Percentiles rank a stretch among this genome's conserved stretches.
These are phyloP conservation scores for Penicillium mononematosum DNA, from an alignment of 495 filamentous ascomycete species.

Conservation along the genomic window DNA sequence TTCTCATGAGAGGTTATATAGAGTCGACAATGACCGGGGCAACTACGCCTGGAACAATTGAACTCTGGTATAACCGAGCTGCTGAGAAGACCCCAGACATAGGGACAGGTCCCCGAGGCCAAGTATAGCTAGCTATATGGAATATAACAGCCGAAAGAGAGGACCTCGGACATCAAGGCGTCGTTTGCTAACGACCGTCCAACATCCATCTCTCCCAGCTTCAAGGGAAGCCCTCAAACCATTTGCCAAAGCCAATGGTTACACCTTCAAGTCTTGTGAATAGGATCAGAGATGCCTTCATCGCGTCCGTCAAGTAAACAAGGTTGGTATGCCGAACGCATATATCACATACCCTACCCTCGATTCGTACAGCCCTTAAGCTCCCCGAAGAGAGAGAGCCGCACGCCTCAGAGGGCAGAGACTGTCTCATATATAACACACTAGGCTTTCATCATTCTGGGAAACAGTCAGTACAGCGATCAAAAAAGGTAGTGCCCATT, in stretches of 20 bases:
- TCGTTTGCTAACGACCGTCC: conserved; percentile 15
- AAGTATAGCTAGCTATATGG: neutral
- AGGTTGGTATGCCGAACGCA: conserved; percentile 99
- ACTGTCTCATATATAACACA: conserved; percentile 85
- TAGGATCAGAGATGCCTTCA: conserved; percentile 92
- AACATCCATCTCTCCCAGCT: neutral
- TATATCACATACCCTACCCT: conserved; percentile 80
- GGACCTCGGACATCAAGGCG: neutral
- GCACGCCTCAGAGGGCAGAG: conserved; percentile 61
- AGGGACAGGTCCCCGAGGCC: neutral
- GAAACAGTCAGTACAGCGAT: conserved; percentile 43
- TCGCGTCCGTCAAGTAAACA: conserved; percentile 95
- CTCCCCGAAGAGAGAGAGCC: conserved; percentile 85
- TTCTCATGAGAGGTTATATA: neutral
- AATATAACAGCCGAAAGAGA: neutral
- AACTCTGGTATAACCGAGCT: neutral
- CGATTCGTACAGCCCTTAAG: conserved; percentile 81
- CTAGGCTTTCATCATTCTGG: conserved; percentile 99
- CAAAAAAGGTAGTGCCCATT: neutral
- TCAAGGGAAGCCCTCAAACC: conserved; percentile 5
- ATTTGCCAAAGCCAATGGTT: conserved; percentile 15
- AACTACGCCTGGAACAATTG: neutral
- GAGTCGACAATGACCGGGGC: neutral
- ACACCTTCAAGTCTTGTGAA: conserved; percentile 45
- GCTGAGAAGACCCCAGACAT: neutral